phyloP scores from a whole-genome alignment of 371 early-diverging fungal genomes.

The Mucor lusitanicus region DNA sequence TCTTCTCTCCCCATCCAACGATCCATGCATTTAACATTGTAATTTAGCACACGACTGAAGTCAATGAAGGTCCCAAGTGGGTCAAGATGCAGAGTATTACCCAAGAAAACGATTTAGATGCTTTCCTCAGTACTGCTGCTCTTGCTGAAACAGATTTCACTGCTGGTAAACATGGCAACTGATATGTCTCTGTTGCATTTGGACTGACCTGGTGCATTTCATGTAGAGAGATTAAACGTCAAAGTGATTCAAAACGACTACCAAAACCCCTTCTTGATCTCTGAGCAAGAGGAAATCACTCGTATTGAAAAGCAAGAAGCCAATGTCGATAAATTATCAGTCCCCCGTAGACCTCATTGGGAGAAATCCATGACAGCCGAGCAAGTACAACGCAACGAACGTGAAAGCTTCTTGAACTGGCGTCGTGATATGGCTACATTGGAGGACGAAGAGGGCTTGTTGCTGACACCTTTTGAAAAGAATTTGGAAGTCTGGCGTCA shows the following conservation, averaged over 20 bases:
- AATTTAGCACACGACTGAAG: slow-evolving; percentile 84
- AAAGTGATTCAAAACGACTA: slow-evolving; percentile 78
- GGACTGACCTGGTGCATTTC: slow-evolving; percentile 2
- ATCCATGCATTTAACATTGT: background rate
- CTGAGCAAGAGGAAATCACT: slow-evolving; percentile 73
- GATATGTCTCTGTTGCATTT: background rate
- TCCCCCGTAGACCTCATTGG: slow-evolving; percentile 93
- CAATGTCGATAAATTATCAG: slow-evolving; percentile 70
- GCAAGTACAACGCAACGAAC: slow-evolving; percentile 81
- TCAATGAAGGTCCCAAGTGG: slow-evolving; percentile 84
- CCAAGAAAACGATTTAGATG: slow-evolving; percentile 95
- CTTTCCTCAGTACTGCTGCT: slow-evolving; percentile 92
- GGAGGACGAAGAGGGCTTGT: slow-evolving; percentile 87
- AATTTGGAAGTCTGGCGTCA: slow-evolving; percentile 99
- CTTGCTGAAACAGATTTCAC: slow-evolving; percentile 96
- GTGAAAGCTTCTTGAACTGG: slow-evolving; percentile 92
- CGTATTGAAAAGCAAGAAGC: slow-evolving; percentile 76
- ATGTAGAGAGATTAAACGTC: slow-evolving; percentile 78
- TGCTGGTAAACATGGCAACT: slow-evolving; percentile 63
- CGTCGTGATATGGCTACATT: slow-evolving; percentile 84
- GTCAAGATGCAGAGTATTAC: slow-evolving; percentile 93
- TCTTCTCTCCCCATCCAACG: background rate
- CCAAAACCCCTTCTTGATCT: slow-evolving; percentile 82
- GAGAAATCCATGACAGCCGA: slow-evolving; percentile 81
- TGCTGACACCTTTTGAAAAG: slow-evolving; percentile 98